Evolutionary conservation across 495 filamentous ascomycete genomes (phyloP), one percentile per base, ranked within the genome.

Genomic region (Penicillium taxi): DNA sequence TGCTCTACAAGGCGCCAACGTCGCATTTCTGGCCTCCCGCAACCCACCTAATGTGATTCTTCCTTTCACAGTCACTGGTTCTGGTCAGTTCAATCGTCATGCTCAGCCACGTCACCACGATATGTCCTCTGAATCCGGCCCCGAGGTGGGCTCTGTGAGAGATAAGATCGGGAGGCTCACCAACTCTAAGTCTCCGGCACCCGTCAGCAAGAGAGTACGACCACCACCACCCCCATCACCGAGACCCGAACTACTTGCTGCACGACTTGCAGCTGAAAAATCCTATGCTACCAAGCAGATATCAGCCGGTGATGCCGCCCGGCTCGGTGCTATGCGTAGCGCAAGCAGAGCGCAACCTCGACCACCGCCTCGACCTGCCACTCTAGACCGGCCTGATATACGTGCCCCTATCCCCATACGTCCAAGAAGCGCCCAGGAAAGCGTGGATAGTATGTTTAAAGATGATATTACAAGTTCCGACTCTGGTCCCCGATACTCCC

Each of bases 151-250:
- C 26, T 63, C 64, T 3, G 63, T 69, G 22, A 64, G 44, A 48
- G 64, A 66, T 36, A 67, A 64, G 39, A 65, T 69, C 22, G 59
- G 57, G 26, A 47, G 39, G 32, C 61, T 61, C 29, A 50, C 59
- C n/a, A 44, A 46, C n/a, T n/a, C n/a, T 11, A 52, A 48, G 20
- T 42, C 50, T 14, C 51, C 50, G 5, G 19, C 45, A 6, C 30
- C 29, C 28, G 0, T 8, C 36, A 26, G 21, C 30, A 13, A 41
- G 27, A 19, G 35, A 44, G 36, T 30, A 40, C 41, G 45, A 47
- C 26, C 21, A 16, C 27, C 35, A 19, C 28, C 47, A 5, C 35
- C 45, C 1, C 33, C 55, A 34, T 35, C 55, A 18, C 38, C 51
- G 12, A 45, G 39, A 1, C 48, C 57, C 12, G 59, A 64, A 35